Base-by-base conservation (phyloP, 495 filamentous ascomycete species). In the Tuber indicum region DNA sequence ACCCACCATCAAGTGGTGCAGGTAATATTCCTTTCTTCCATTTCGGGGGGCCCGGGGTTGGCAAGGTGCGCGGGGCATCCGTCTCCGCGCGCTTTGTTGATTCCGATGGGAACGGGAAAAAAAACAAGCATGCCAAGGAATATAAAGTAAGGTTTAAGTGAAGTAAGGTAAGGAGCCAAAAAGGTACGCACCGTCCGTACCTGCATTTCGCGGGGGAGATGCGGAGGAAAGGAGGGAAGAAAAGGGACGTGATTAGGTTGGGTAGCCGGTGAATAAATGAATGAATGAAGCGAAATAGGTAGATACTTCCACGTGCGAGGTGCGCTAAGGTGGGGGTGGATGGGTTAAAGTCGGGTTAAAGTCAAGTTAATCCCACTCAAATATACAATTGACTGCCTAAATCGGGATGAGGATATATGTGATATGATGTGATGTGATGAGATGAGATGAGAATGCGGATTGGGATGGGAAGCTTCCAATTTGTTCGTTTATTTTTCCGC, bases 181-280 rank as follows among this genome's bases (percentile, higher is more conserved):
- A 36, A 17, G 58, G 58, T 10, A 36, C 58, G 26, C 26, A 17
- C 58, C 14, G 58, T 62, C 43, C 12, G 44, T 45, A 66, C 58
- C 58, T 66, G 58, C 58, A 66, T 66, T 32, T 66, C 58, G 32
- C 58, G 58, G 58, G 58, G 58, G 58, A 66, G 58, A 17, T 32
- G 58, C 23, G 58, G 32, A 36, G n/a, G n/a, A 66, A 36, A 66
- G 58, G 16, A 66, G 32, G 16, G 58, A 66, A 66, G 14, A 36
- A 66, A 36, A 36, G 58, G 58, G 36, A 66, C 26, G 16, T 17
- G 10, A n/a, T 26, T 32, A 7, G 58, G 32, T 17, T 66, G 32
- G 32, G 26, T 66, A 36, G 5, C 12, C 32, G 32, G 17, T 36
- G 26, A 36, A 17, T 32, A 8, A 21, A 19, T 66, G 14, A 66